Evolutionary conservation across 768 basidiomycete genomes (phyloP).

Genomic region (Suillus ampliporus): DNA sequence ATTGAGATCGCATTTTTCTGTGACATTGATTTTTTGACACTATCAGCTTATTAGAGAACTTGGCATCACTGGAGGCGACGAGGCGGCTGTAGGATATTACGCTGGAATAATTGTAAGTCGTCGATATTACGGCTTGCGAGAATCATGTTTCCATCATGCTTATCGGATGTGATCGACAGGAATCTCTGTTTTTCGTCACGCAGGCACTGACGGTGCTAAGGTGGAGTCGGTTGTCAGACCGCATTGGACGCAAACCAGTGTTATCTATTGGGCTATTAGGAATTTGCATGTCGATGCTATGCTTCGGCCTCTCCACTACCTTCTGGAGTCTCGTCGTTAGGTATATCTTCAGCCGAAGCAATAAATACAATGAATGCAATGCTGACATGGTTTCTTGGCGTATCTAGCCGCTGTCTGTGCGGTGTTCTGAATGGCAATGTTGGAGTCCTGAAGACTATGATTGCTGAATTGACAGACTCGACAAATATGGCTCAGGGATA

Average conservation of each 20-base stretch:
- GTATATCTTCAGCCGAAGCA: constrained; percentile 53
- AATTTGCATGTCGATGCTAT: constrained; percentile 55
- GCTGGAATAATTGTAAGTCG: too few relatives aligned
- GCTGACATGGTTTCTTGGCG: not conserved
- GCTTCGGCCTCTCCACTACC: constrained; percentile 55
- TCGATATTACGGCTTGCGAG: too few relatives aligned
- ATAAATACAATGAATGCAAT: not conserved
- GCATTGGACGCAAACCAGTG: too few relatives aligned
- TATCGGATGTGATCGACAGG: constrained; percentile 28
- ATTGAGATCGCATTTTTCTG: not conserved
- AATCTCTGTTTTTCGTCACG: constrained; percentile 52
- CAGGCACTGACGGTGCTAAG: constrained; percentile 45
- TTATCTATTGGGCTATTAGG: constrained; percentile 41
- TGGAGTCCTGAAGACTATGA: constrained; percentile 72
- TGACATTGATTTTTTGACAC: not conserved
- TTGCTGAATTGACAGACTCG: constrained; percentile 68
- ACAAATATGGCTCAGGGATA: constrained; percentile 56
- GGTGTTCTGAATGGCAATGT: constrained; percentile 42
- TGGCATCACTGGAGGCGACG: constrained; percentile 28
- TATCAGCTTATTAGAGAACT: constrained; percentile 62
- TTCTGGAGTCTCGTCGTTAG: constrained; percentile 54
- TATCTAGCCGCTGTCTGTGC: constrained; percentile 60
- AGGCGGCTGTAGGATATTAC: too few relatives aligned
- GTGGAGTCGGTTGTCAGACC: too few relatives aligned
- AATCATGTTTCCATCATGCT: too few relatives aligned